Evolutionary conservation across 2,329 filamentous ascomycete genomes (phyloP).

Genomic region (Fusarium sp.): DNA sequence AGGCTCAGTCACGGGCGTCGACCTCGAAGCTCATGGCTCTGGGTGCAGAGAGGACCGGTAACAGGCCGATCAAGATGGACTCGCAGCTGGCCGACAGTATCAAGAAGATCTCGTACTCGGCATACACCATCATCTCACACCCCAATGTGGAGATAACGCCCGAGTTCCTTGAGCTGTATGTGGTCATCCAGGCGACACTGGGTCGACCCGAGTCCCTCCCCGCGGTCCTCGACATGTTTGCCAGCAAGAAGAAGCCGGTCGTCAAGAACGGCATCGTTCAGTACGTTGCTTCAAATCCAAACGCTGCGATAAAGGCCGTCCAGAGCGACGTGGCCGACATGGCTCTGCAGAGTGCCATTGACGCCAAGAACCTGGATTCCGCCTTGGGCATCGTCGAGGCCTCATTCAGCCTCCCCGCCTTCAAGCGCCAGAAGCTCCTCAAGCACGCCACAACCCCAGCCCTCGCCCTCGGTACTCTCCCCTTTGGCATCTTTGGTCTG

Average conservation of each 20-base stretch:
- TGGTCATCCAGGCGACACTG: slow-evolving; percentile 79
- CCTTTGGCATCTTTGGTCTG: slow-evolving; percentile 76
- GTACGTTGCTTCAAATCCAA: slow-evolving; percentile 74
- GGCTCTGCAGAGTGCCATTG: slow-evolving; percentile 84
- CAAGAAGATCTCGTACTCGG: slow-evolving; percentile 66
- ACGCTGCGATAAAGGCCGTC: slow-evolving; percentile 77
- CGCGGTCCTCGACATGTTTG: slow-evolving; percentile 83
- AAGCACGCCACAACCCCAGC: slow-evolving; percentile 72
- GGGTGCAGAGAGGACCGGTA: slow-evolving; percentile 51
- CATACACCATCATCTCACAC: slow-evolving; percentile 78
- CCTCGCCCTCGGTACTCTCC: slow-evolving; percentile 68
- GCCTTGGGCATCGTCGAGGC: slow-evolving; percentile 81
- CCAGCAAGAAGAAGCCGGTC: slow-evolving; percentile 80
- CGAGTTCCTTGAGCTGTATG: slow-evolving; percentile 77
- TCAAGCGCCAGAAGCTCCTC: slow-evolving; percentile 74
- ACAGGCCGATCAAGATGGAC: slow-evolving; percentile 46
- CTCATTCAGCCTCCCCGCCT: slow-evolving; percentile 75
- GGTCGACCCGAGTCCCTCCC: slow-evolving; percentile 82
- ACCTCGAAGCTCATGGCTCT: slow-evolving; percentile 66
- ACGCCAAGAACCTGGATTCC: slow-evolving; percentile 80
- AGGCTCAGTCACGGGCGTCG: slow-evolving; percentile 57
- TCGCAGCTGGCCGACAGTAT: slow-evolving; percentile 57
- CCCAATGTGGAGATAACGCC: slow-evolving; percentile 85
- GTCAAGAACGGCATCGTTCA: slow-evolving; percentile 68
- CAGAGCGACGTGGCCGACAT: slow-evolving; percentile 75